A percentile compares a stretch with the other conserved stretches of the same genome.
phyloP scores from a whole-genome alignment of 2,329 filamentous ascomycete species.

The Fusarium penzigii region DNA sequence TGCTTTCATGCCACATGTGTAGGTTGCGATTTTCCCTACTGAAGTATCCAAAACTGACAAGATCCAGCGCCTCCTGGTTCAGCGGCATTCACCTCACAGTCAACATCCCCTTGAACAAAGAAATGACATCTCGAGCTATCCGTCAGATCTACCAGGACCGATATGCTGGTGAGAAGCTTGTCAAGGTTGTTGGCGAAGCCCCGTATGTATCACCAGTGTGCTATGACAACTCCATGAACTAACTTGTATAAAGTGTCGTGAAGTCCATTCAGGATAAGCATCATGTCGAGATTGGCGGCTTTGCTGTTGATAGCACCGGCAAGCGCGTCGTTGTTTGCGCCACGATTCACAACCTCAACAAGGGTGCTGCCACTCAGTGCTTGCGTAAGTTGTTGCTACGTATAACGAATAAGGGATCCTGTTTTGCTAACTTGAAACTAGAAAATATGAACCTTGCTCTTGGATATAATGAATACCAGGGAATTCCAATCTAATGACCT shows the following conservation, averaged over 20 bases:
- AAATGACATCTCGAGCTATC: conserved; percentile 89
- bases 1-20: conserved; percentile 87
- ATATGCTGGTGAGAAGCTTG: conserved; percentile 92
- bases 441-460: conserved; percentile 92
- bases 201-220: conserved; percentile 49
- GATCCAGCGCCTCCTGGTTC: conserved; percentile 78
- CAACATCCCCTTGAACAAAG: conserved; percentile 80
- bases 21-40: not conserved
- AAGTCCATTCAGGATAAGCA: conserved; percentile 84
- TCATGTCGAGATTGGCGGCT: conserved; percentile 90
- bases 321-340: conserved; percentile 89
- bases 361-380: conserved; percentile 92
- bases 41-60: not conserved
- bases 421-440: conserved; percentile 59
- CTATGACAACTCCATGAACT: not conserved
- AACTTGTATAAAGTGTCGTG: conserved; percentile 45
- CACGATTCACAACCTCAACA: conserved; percentile 91
- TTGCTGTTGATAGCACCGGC: conserved; percentile 83
- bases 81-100: conserved; percentile 92
- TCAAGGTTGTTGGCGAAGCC: conserved; percentile 87
- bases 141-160: conserved; percentile 94
- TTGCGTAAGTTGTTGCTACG: conserved; percentile 64
- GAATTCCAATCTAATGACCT: conserved; percentile 58
- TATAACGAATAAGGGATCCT: not conserved
- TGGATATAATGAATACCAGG: conserved; percentile 84